A percentile compares a stretch with the other conserved stretches of the same genome.
Evolutionary conservation across 495 filamentous ascomycete genomes (phyloP).

Genomic region (Clohesyomyces aquaticus): DNA sequence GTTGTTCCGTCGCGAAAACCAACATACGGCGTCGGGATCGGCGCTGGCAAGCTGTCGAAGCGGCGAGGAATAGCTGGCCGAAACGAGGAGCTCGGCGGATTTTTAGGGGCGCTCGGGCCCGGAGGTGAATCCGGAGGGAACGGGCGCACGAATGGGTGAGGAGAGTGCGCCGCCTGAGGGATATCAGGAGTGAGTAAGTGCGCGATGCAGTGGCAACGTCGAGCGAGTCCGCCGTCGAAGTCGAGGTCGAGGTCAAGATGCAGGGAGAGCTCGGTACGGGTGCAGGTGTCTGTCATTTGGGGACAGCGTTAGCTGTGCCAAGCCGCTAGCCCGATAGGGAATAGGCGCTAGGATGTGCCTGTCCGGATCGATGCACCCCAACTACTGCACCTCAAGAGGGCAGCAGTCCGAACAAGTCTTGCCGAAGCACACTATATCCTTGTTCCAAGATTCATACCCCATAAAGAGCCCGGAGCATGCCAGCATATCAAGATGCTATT

Average conservation of each 20-base stretch:
- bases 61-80: slow-evolving; percentile 34
- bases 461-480: too few species aligned
- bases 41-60: slow-evolving; percentile 6
- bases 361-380: neutral
- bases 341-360: neutral
- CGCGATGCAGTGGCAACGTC: neutral
- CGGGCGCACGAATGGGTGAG: slow-evolving; percentile 5
- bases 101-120: slow-evolving; percentile 26
- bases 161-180: slow-evolving; percentile 4
- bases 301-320: too few species aligned
- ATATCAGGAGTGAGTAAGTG: neutral
- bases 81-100: slow-evolving; percentile 33
- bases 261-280: neutral
- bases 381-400: neutral
- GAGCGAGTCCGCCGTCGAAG: neutral
- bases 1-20: slow-evolving; percentile 11
- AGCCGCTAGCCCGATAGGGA: neutral
- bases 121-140: slow-evolving; percentile 5
- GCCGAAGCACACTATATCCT: too few species aligned
- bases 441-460: too few species aligned
- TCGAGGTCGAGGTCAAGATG: slow-evolving; percentile 7
- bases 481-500: too few species aligned
- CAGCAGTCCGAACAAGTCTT: neutral
- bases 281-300: too few species aligned
- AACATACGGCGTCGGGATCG: slow-evolving; percentile 33